Evolutionary conservation across 352 stramenopile genomes (phyloP), one percentile per base, ranked within the genome.

Genomic region (Phytophthora melonis): DNA sequence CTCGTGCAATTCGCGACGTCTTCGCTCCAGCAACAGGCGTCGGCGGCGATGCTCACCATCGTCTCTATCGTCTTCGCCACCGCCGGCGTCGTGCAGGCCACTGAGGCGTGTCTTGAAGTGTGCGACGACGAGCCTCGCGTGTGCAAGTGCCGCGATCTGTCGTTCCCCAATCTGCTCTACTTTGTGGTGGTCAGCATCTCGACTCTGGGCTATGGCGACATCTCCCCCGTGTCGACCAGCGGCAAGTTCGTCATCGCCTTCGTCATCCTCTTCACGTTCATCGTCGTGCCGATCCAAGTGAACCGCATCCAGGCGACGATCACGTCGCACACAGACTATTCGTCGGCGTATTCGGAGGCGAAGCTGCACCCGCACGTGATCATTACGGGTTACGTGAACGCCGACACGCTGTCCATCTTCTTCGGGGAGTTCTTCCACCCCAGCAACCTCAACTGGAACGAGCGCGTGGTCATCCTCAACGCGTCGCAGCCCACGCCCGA

Each of bases 111-210:
- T 62, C 58, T 74, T 3, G 56, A 19, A 10, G 23, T 50, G 21
- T 89, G 65, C 64, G 58, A 69, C 16, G 60, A 58, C 6, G 72
- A 87, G 1, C 36, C 63, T 16, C 57, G 63, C 0, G 49, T 58
- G 34, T 90, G 82, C 60, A 73, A 74, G 18, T 95, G 88, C 56
- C 84, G 89, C 16, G 78, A 90, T 58, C 74, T 91, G 19, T 81
- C 80, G 16, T 93, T 91, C 66, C 78, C 92, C 32, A 83, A 95
- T 58, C 84, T 92, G 66, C 77, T 95, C 25, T 95, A 95, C 70
- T 93, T 93, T 63, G 86, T 92, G 19, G 80, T 95, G 23, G 88
- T 95, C n/a, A 95, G 87, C 36, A 95, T 96, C 36, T 93, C 88
- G 3, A 96, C 90, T 5, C 79, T 97, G 10, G 90, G 90, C 3